Evolutionary conservation across 371 early-diverging fungal genomes (phyloP), one percentile per base, ranked within the genome.

Genomic region (Blastocladiella emersonii): DNA sequence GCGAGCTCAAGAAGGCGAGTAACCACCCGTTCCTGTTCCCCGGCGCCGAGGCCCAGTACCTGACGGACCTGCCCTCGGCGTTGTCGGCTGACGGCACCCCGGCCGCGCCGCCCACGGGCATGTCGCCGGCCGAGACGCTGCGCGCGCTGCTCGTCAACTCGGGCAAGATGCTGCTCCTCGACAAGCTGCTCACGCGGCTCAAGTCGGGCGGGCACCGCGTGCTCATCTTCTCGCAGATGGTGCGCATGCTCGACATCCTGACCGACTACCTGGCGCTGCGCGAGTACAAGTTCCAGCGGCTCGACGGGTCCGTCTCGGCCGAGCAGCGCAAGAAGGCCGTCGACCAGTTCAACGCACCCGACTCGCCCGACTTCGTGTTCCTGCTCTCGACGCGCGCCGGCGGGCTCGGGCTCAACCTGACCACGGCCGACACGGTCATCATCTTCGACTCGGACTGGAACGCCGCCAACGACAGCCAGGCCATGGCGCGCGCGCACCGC

Each of bases 11-110:
- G 72, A 99, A 99, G 72, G 96, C 93, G 59, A 90, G 95, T 66
- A 99, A 99, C 71, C 99, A 99, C 72, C 99, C 99, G 2, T 99
- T 88, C 72, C 75, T 99, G 53, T 89, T 99, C 55, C 88, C 89
- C 17, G 88, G 90, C 61, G 92, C 92, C 4, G 98, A 98, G 76
- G 72, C 76, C 23, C 67, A 70, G 32, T 27, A 12, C 10, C 32
- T 51, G 1, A 8, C 8, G 3, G 17, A 12, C 17, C 2, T 8
- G 4, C 30, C 8, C 2, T 10, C 15, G 10, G n/a, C n/a, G n/a
- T n/a, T n/a, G n/a, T n/a, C n/a, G n/a, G n/a, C n/a, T n/a, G n/a
- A n/a, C n/a, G n/a, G n/a, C n/a, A n/a, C n/a, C n/a, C n/a, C n/a
- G n/a, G n/a, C n/a, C n/a, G n/a, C n/a, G n/a, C n/a, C n/a, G n/a